Conservation (phyloP, 129 eudicot species). For the Flaveria linearis region DNA sequence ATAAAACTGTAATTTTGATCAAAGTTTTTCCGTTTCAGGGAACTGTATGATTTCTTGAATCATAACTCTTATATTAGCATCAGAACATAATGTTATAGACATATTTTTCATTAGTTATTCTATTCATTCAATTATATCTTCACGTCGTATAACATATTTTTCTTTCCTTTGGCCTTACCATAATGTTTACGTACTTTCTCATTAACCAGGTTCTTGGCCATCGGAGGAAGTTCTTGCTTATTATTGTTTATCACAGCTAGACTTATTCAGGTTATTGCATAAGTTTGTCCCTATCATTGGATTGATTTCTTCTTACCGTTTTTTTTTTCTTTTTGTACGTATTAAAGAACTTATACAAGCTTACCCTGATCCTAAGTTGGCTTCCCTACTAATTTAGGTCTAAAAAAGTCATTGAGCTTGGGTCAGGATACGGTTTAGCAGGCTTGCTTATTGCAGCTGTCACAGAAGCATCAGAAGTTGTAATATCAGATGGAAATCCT, state of each 20-base stretch:
- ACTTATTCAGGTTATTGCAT: conserved; percentile 63
- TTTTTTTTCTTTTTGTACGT: not conserved
- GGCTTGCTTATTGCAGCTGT: conserved; percentile 79
- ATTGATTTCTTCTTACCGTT: not conserved
- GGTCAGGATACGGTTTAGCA: conserved; percentile 94
- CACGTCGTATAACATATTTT: not conserved
- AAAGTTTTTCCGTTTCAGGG: not conserved
- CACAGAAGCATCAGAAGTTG: conserved; percentile 84
- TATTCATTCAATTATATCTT: not conserved
- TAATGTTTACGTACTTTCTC: conserved; percentile 8
- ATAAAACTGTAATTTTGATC: not conserved
- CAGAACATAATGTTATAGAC: not conserved
- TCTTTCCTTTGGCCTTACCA: not conserved
- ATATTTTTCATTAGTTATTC: not conserved
- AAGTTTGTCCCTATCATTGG: conserved; percentile 8
- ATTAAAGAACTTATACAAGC: not conserved
- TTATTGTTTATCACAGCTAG: conserved; percentile 71
- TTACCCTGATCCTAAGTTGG: not conserved
- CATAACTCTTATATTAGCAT: not conserved
- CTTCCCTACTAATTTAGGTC: conserved; percentile 43
- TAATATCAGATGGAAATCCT: conserved; percentile 97
- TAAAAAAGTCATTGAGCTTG: conserved; percentile 89
- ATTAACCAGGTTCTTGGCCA: conserved; percentile 89
- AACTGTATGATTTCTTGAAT: not conserved
- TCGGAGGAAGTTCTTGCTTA: conserved; percentile 94